A percentile compares a stretch with the other conserved stretches of the same genome.
Evolutionary conservation across 441 rosid species (phyloP).

Genomic region (Eugenia klotzschiana): DNA sequence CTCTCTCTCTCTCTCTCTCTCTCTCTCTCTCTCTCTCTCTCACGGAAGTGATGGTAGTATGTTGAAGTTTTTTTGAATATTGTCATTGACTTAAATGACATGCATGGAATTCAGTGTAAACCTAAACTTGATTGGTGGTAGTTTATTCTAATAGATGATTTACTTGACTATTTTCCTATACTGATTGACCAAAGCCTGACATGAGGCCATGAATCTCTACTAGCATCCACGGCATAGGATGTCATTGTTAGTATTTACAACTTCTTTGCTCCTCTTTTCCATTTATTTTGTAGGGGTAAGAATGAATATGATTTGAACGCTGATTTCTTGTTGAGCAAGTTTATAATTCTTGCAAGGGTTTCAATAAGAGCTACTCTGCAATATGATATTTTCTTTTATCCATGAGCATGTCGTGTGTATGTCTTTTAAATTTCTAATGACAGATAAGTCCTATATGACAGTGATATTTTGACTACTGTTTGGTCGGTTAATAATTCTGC

Average conservation of each 20-base stretch:
- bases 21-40: too few relatives aligned
- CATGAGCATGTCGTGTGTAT: neutral
- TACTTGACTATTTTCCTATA: neutral
- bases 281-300: neutral
- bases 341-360: neutral
- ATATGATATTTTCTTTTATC: neutral
- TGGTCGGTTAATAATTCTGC: neutral
- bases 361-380: neutral
- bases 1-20: neutral
- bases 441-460: neutral
- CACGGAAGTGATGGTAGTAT: neutral
- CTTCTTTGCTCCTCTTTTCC: neutral
- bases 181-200: neutral
- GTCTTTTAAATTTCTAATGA: neutral
- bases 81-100: neutral
- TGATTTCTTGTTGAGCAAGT: neutral
- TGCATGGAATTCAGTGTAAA: neutral
- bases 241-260: neutral
- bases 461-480: neutral
- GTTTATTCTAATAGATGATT: neutral
- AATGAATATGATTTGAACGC: neutral
- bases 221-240: neutral
- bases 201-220: neutral
- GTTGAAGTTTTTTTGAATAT: neutral
- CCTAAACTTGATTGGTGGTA: neutral